Evolutionary conservation across 495 filamentous ascomycete species (phyloP), one percentile per base, ranked within the genome.

Genomic region (Talaromyces ruber): DNA sequence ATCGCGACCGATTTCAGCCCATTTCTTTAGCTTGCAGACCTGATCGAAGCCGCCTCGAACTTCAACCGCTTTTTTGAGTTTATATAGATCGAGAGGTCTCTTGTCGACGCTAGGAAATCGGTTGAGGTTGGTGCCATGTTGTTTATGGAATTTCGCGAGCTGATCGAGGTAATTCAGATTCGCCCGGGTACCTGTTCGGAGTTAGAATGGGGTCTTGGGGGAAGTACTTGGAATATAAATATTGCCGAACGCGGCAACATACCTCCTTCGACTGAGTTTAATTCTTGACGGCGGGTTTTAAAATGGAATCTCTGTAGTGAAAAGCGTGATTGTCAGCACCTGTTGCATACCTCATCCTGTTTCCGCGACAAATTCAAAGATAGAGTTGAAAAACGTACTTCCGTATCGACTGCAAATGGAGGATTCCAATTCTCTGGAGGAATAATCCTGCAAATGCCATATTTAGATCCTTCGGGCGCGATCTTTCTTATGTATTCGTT

Each of bases 241-340:
- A 65, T 60, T 59, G 71, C 68, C 70, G 72, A 70, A 66, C 55
- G 66, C 65, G 71, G 65, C 68, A 66, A 79, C 88, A 83, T 86
- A 94, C 93, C 93, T 83, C 94, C 94, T 88, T 99, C 94, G 57
- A 97, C 91, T 16, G 93, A 97, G 71, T 98, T 99, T 55, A 99
- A 83, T 71, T 99, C 94, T 76, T 98, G 95, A 72, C 93, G 91
- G 72, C 94, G 84, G 6, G 94, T 99, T 60, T 91, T 87, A 74
- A 99, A 99, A 71, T 97, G 94, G 70, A 99, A 99, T 71, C 86
- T 86, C 94, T 98, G 66, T 63, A 64, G 62, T 18, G 28, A 50
- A 21, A 55, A 25, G 16, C 21, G 59, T 16, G 43, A 30, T 26
- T 32, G 60, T 51, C n/a, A 55, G 28, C 28, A 60, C 18, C 16